Base-by-base conservation (phyloP, 805 yeast species). In the Kregervanrija fluxuum region DNA sequence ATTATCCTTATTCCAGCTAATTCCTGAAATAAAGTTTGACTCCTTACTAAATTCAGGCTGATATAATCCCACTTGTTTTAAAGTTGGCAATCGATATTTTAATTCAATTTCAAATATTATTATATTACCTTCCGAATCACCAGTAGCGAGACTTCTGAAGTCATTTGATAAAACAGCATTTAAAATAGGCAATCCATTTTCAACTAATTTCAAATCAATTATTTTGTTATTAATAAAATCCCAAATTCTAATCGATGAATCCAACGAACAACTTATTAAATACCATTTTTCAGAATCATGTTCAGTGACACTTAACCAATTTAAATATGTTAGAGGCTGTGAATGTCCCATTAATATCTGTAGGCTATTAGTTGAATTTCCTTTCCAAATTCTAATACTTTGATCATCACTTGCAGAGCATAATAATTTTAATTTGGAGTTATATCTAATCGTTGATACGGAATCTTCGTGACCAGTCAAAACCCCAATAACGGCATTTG, bases 391-490 rank as follows among this genome's bases (percentile, higher is more conserved):
- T 52, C 86, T 75, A 8, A 89, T 71, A 0, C 75, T 68, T 45
- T 76, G 73, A 59, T 90, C 96, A 57, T 86, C 95, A 1, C 95
- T 80, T 8, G 86, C 80, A 2, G 90, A 79, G 3, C 88, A 79
- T 35, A 90, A 66, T 30, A 82, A 60, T 51, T 77, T 77, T 12
- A 71, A 66, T 2, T 61, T 59, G 5, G 57, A 48, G 54, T 82
- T 79, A 57, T 82, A 86, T 30, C 66, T 59, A 4, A 89, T 65
- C 5, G 65, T 64, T 12, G 85, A 71, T 8, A 85, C 73, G 1
- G 78, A 68, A 38, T 76, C 75, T 9, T 73, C 67, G 59, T 88
- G 96, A 1, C 95, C 96, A 10, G 70, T 49, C 40, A 82, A 64
- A 28, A 67, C 62, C 5, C 83, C 79, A 1, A 74, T 48, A 1